These are phyloP conservation scores for Penicillium tannophilum DNA, from an alignment of 495 filamentous ascomycete genomes.

Conservation along the genomic window DNA sequence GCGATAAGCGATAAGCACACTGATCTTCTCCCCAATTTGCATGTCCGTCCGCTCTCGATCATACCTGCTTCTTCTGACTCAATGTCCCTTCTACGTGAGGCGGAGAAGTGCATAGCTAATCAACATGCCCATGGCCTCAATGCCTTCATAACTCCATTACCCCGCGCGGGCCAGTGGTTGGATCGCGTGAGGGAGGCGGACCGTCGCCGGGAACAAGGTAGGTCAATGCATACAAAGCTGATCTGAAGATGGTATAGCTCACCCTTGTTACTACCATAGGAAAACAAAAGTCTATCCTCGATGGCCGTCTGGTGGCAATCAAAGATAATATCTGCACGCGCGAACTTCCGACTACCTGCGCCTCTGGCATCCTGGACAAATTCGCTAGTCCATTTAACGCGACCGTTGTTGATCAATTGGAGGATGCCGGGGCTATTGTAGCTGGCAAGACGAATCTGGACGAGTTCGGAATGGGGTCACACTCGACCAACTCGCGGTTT, in stretches of 20 bases:
- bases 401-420: constrained; percentile 72
- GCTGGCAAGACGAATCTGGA: constrained; percentile 89
- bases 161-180: constrained; percentile 36
- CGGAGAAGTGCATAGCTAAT: constrained; percentile 51
- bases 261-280: constrained; percentile 23
- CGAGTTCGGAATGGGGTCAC: constrained; percentile 98
- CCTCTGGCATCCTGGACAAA: constrained; percentile 69
- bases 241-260: background rate
- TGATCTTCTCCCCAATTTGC: constrained; percentile 14
- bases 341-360: constrained; percentile 75
- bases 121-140: constrained; percentile 46
- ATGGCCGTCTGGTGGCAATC: constrained; percentile 67
- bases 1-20: constrained; percentile 5
- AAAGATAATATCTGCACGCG: constrained; percentile 90
- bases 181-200: constrained; percentile 44
- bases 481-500: constrained; percentile 74
- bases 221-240: background rate
- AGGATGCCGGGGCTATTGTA: constrained; percentile 63
- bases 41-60: constrained; percentile 9
- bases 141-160: constrained; percentile 47
- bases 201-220: constrained; percentile 41
- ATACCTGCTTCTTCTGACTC: constrained; percentile 16
- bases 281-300: constrained; percentile 36
- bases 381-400: constrained; percentile 81
- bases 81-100: constrained; percentile 54